phyloP scores from a whole-genome alignment of 1,139 yeast species.

The Lodderomyces elongisporus region DNA sequence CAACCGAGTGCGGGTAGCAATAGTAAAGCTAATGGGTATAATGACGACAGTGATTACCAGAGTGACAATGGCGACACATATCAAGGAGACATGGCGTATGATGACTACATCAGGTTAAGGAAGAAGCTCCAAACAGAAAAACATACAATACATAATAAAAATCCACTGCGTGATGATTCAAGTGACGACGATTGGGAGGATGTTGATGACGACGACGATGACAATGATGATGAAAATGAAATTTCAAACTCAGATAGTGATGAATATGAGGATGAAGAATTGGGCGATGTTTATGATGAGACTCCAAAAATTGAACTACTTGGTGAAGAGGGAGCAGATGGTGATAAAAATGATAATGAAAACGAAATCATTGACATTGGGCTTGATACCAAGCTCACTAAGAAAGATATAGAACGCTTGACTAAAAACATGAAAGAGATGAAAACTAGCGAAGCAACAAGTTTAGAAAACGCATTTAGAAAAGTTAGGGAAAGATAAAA shows the following conservation, averaged over 20 bases:
- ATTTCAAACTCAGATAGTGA: conserved; percentile 3
- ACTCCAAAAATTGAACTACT: conserved; percentile 7
- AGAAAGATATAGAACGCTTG: conserved; percentile 9
- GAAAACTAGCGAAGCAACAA: conserved; percentile 7
- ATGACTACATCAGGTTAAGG: conserved; percentile 11
- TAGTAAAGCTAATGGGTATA: conserved; percentile 14
- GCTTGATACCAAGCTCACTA: conserved; percentile 1
- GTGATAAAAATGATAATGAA: too few relatives aligned
- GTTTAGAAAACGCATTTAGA: conserved; percentile 6
- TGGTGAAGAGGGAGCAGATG: conserved; percentile 4
- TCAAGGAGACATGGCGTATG: conserved; percentile 17
- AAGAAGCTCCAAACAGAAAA: too few relatives aligned
- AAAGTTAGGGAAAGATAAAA: background rate
- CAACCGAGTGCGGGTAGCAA: conserved; percentile 1
- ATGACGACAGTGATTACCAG: conserved; percentile 15
- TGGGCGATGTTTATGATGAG: conserved; percentile 4
- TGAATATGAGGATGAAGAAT: conserved; percentile 5
- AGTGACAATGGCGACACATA: conserved; percentile 15
- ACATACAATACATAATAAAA: too few relatives aligned
- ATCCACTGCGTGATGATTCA: conserved; percentile 6
- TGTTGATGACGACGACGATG: conserved; percentile 5
- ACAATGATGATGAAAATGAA: conserved; percentile 8
- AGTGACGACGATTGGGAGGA: conserved; percentile 10
- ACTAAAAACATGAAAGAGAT: conserved; percentile 7
- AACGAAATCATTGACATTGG: too few relatives aligned